A percentile compares a stretch with the other conserved stretches of the same genome.
phyloP scores from a whole-genome alignment of 495 filamentous ascomycete genomes.

The Lasiosphaeris hirsuta region DNA sequence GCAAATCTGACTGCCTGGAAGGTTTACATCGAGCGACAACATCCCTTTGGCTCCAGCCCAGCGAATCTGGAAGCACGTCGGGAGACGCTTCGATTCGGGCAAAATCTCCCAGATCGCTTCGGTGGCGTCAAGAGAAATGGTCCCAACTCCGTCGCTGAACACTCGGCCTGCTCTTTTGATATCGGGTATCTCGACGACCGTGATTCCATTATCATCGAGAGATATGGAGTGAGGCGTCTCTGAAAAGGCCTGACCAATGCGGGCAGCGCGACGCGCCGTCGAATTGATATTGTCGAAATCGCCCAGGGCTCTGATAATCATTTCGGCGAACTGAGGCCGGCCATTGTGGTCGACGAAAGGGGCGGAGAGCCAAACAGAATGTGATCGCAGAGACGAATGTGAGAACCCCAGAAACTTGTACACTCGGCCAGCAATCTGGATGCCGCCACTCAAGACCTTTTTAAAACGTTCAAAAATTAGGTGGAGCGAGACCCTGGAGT shows the following conservation, averaged over 20 bases:
- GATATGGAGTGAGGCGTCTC: constrained; percentile 61
- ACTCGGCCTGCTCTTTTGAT: constrained; percentile 44
- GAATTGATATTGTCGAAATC: constrained; percentile 60
- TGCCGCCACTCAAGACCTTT: constrained; percentile 48
- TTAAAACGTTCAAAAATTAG: constrained; percentile 60
- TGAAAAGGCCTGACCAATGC: constrained; percentile 81
- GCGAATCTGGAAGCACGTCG: constrained; percentile 70
- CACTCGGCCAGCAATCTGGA: constrained; percentile 59
- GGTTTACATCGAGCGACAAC: constrained; percentile 59
- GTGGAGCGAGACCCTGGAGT: constrained; percentile 50
- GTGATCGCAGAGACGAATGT: constrained; percentile 67
- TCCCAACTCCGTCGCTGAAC: constrained; percentile 79
- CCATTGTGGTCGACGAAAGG: constrained; percentile 53
- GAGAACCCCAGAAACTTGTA: constrained; percentile 79
- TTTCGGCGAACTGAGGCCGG: constrained; percentile 37
- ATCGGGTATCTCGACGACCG: constrained; percentile 39
- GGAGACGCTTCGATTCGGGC: constrained; percentile 38
- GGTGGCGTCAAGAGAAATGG: constrained; percentile 56
- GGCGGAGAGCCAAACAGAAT: constrained; percentile 72
- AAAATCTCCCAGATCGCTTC: constrained; percentile 50
- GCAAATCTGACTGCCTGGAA: constrained; percentile 51
- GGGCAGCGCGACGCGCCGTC: constrained; percentile 72
- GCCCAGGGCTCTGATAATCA: constrained; percentile 61
- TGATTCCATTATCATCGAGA: constrained; percentile 32
- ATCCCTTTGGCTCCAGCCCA: constrained; percentile 70